Evolutionary conservation across 2,329 filamentous ascomycete species (phyloP).

Genomic region (Colletotrichum liaoningense): DNA sequence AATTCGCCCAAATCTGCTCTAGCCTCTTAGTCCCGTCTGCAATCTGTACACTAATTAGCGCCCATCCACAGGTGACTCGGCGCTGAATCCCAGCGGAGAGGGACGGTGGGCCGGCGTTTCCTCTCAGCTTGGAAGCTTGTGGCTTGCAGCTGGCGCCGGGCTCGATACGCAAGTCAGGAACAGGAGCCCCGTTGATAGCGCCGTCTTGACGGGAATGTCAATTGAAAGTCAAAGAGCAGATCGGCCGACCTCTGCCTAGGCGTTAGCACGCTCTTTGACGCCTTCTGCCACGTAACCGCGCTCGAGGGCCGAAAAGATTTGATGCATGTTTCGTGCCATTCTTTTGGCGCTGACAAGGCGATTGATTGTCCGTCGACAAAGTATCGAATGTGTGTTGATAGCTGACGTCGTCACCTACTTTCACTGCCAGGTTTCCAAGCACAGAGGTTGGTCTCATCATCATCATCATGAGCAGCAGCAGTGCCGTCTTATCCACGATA

Average conservation of each 20-base stretch:
- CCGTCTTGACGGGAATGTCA: slow-evolving; percentile 11
- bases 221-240: not conserved
- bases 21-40: not conserved
- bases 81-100: slow-evolving; percentile 1
- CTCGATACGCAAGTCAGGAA: not conserved
- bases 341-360: not conserved
- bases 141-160: not conserved
- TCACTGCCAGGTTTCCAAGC: not conserved
- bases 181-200: slow-evolving; percentile 4
- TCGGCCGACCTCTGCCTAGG: not conserved
- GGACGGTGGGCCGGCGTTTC: not conserved
- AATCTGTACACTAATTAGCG: not conserved
- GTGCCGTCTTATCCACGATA: not conserved
- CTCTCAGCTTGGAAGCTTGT: not conserved
- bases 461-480: not conserved
- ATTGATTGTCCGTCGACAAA: not conserved
- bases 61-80: not conserved
- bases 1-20: not conserved
- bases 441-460: too few species aligned
- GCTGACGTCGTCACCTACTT: not conserved
- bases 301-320: not conserved
- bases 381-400: not conserved
- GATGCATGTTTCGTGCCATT: not conserved
- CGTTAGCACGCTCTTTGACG: not conserved
- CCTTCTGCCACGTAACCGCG: not conserved